Conservation (phyloP, 192 early-diverging fungal species). For the Coemansia sp. region DNA sequence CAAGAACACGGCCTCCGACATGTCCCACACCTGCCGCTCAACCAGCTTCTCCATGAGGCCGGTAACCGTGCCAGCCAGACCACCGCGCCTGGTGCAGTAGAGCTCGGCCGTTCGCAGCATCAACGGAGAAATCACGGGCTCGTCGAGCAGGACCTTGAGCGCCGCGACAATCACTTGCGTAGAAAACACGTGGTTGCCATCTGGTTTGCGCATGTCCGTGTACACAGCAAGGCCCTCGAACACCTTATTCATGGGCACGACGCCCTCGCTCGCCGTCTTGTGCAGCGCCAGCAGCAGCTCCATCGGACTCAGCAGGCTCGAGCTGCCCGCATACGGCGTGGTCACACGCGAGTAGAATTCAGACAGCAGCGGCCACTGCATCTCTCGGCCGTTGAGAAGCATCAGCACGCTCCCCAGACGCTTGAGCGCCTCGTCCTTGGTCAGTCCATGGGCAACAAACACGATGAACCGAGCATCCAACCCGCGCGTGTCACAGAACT, state of each 20-base stretch:
- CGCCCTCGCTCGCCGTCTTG: constrained; percentile 1
- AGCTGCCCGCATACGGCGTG: constrained; percentile 21
- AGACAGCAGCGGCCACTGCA: constrained; percentile 10
- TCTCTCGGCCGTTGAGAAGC: constrained; percentile 21
- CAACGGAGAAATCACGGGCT: constrained; percentile 30
- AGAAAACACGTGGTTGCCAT: constrained; percentile 21
- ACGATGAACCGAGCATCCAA: constrained; percentile 34
- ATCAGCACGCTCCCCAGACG: constrained; percentile 17
- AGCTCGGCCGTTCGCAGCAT: constrained; percentile 34
- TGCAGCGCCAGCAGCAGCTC: constrained; percentile 46
- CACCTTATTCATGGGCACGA: neutral
- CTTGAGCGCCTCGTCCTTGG: constrained; percentile 10
- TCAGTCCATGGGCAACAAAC: constrained; percentile 27
- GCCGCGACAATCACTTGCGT: constrained; percentile 24
- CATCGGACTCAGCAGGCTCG: constrained; percentile 47
- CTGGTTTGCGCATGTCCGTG: constrained; percentile 15
- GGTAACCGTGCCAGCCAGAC: constrained; percentile 25
- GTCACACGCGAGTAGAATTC: constrained; percentile 35
- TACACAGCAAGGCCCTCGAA: constrained; percentile 10
- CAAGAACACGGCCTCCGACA: constrained; percentile 15
- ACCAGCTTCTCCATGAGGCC: constrained; percentile 23
- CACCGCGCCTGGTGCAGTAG: constrained; percentile 16
- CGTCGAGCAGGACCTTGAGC: constrained; percentile 30
- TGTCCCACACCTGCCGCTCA: constrained; percentile 44
- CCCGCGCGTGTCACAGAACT: constrained; percentile 26